A percentile compares a stretch with the other conserved stretches of the same genome.
Evolutionary conservation across 495 filamentous ascomycete genomes (phyloP).

Genomic region (Neurospora sp.): DNA sequence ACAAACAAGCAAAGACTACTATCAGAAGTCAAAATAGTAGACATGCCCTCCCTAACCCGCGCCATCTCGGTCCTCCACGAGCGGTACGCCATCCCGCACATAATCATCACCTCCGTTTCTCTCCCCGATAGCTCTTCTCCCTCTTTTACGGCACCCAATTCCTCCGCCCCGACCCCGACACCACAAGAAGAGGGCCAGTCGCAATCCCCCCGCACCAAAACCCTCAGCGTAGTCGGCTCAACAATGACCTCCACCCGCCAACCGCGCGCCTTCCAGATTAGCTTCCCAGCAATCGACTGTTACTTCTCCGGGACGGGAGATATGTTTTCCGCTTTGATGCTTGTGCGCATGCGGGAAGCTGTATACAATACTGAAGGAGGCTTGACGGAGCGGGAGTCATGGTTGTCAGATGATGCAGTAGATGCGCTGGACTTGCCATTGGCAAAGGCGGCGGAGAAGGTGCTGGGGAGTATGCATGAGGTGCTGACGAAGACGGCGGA

Average conservation of each 20-base stretch:
- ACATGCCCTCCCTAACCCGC: slow-evolving; percentile 55
- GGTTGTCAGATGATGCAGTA: slow-evolving; percentile 61
- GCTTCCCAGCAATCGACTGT: slow-evolving; percentile 76
- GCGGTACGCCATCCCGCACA: slow-evolving; percentile 69
- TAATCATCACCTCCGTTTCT: slow-evolving; percentile 82
- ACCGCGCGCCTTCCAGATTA: slow-evolving; percentile 71
- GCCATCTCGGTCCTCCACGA: slow-evolving; percentile 72
- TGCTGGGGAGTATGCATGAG: slow-evolving; percentile 86
- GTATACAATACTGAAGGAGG: slow-evolving; percentile 31
- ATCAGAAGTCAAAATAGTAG: slow-evolving; percentile 72
- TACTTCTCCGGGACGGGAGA: slow-evolving; percentile 95
- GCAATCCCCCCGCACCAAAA: slow-evolving; percentile 8
- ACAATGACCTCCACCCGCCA: slow-evolving; percentile 51
- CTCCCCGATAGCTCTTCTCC: slow-evolving; percentile 6
- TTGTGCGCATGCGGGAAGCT: slow-evolving; percentile 83
- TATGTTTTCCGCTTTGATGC: slow-evolving; percentile 90
- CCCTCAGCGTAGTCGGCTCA: slow-evolving; percentile 69
- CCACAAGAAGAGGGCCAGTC: neutral
- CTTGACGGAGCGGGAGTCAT: slow-evolving; percentile 44
- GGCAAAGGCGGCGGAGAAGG: slow-evolving; percentile 72
- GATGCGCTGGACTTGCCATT: slow-evolving; percentile 63
- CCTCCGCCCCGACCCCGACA: neutral
- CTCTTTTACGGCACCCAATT: slow-evolving; percentile 17
- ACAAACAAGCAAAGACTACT: slow-evolving; percentile 52
- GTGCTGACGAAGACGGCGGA: slow-evolving; percentile 69